Base-by-base conservation (phyloP, 2,329 filamentous ascomycete genomes). In the Byssothecium circinans region DNA sequence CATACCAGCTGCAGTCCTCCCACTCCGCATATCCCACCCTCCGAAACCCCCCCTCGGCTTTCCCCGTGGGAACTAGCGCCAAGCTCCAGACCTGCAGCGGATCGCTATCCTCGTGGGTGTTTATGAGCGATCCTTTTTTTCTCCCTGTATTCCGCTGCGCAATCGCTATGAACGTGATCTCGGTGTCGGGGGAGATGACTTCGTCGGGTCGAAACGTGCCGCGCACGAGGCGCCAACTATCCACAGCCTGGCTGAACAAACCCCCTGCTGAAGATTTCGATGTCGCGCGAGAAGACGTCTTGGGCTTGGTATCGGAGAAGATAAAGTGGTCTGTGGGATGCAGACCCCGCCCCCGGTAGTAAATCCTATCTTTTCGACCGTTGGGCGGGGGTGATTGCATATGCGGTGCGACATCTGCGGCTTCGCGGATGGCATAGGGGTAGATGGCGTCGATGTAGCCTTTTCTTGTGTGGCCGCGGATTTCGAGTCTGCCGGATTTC, bases 1-100 rank as follows among this genome's bases (percentile, higher is more conserved):
- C 60, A 45, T 58, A 61, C 60, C 58, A 62, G 1, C 49, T 46
- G 32, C 58, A 62, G 11, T 56, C 49, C 1, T 57, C 50, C 60
- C 60, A 61, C 3, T 50, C 43, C 1, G 47, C 54, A 15, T 60
- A 54, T 0, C 60, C 58, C 3, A 62, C 53, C 2, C 60, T 50
- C 12, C 52, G 43, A 34, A 58, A 62, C 17, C 54, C 48, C 1
- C 41, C 41, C 11, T 50, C 33, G 1, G 34, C 29, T 10, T 25
- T 43, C 8, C 45, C 49, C 2, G 45, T 54, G 3, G 50, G 50
- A 8, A 52, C 43, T 3, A 60, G 51, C 10, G 38, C 57, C 15
- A 60, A 32, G 2, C 36, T 30, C 23, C 49, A 48, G 1, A 60
- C 53, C 17, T 50, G 27, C 4, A 54, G 18, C 1, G 53, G 49